These are phyloP conservation scores for Ziziphus jujuba DNA, from an alignment of 306 rosid genomes.

Conservation along the genomic window DNA sequence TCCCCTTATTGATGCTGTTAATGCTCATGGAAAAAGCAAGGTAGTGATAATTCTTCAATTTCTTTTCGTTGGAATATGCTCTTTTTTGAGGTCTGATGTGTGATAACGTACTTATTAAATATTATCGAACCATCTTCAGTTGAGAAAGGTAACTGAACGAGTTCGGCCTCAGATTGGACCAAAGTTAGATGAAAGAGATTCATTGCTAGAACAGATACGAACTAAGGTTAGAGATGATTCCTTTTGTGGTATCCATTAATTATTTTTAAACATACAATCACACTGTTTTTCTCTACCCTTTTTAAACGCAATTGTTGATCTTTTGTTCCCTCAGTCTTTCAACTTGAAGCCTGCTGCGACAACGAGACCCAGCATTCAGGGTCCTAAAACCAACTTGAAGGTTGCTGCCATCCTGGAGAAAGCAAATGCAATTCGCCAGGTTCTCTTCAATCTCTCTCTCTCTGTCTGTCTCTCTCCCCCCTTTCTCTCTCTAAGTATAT, in stretches of 20 bases:
- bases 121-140: constrained; percentile 49
- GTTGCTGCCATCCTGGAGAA: constrained; percentile 91
- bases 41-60: constrained; percentile 42
- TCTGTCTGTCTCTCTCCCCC: constrained; percentile 13
- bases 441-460: constrained; percentile 31
- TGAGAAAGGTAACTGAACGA: constrained; percentile 83
- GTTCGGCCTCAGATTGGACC: constrained; percentile 63
- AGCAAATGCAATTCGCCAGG: constrained; percentile 96
- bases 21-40: constrained; percentile 93
- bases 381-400: constrained; percentile 80
- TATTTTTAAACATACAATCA: neutral
- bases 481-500: constrained; percentile 17
- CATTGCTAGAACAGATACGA: constrained; percentile 77
- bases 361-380: constrained; percentile 64
- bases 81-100: constrained; percentile 19
- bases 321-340: constrained; percentile 65
- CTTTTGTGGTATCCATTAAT: constrained; percentile 16
- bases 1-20: constrained; percentile 72
- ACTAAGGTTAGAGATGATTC: constrained; percentile 61
- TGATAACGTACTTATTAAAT: constrained; percentile 19
- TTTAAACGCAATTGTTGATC: constrained; percentile 14
- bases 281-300: neutral
- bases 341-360: constrained; percentile 78
- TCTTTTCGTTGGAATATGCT: constrained; percentile 17
- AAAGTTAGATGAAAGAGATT: constrained; percentile 78